Evolutionary conservation across 805 yeast genomes (phyloP).

Genomic region (Yarrowia phangngaensis): DNA sequence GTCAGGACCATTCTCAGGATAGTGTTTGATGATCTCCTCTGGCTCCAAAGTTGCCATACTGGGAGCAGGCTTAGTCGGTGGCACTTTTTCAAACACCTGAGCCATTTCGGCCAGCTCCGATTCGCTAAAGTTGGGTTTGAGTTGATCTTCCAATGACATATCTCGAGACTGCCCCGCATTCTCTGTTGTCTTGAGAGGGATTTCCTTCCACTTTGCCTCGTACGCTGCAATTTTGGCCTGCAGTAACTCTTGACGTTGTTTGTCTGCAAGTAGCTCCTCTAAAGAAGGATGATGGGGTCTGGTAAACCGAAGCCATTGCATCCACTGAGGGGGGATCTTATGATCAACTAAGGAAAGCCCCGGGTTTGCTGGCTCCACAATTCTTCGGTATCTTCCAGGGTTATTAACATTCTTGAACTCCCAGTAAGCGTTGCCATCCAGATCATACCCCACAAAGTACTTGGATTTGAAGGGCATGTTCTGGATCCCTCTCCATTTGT

Average conservation of each 20-base stretch:
- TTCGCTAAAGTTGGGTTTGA: slow-evolving; percentile 4
- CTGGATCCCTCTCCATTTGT: slow-evolving; percentile 39
- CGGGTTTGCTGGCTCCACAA: slow-evolving; percentile 53
- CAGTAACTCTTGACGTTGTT: slow-evolving; percentile 52
- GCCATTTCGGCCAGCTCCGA: slow-evolving; percentile 4
- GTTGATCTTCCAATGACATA: slow-evolving; percentile 16
- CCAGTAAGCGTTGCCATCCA: slow-evolving; percentile 86
- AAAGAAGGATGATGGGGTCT: slow-evolving; percentile 58
- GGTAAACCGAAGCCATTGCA: slow-evolving; percentile 72
- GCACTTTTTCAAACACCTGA: slow-evolving; percentile 12
- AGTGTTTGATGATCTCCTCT: slow-evolving; percentile 18
- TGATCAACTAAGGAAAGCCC: slow-evolving; percentile 55
- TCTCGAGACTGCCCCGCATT: slow-evolving; percentile 13
- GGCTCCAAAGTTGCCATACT: neutral
- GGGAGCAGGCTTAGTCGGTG: slow-evolving; percentile 2
- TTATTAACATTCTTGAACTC: slow-evolving; percentile 58
- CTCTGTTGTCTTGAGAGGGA: slow-evolving; percentile 35
- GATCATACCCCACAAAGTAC: slow-evolving; percentile 68
- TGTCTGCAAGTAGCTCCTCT: slow-evolving; percentile 57
- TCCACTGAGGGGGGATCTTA: slow-evolving; percentile 57
- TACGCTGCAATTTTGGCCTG: slow-evolving; percentile 49
- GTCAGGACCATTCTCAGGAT: slow-evolving; percentile 21
- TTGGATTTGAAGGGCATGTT: slow-evolving; percentile 64
- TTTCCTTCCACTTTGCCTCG: slow-evolving; percentile 40
- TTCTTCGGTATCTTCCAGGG: slow-evolving; percentile 55